A percentile compares a stretch with the other conserved stretches of the same genome.
Evolutionary conservation across 1,284 basidiomycete genomes (phyloP).

Genomic region (Kwoniella shivajii): DNA sequence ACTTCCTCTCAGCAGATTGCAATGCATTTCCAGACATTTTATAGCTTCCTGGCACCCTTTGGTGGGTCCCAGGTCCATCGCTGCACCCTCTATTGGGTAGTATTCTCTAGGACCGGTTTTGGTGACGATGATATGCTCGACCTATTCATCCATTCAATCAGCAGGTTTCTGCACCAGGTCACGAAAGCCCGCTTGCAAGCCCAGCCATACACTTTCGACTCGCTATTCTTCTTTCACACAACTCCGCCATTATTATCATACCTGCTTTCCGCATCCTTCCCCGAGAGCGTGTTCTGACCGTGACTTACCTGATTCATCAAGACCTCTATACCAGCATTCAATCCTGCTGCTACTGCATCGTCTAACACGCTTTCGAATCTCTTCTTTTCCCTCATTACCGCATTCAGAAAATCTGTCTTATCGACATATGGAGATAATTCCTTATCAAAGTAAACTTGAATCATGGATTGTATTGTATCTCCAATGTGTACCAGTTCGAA

Average conservation of each 20-base stretch:
- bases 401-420: slow-evolving; percentile 88
- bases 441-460: slow-evolving; percentile 97
- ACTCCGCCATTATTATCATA: too few relatives aligned
- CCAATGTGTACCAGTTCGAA: slow-evolving; percentile 97
- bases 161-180: slow-evolving; percentile 26
- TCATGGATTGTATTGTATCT: slow-evolving; percentile 95
- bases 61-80: slow-evolving; percentile 79
- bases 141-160: slow-evolving; percentile 58
- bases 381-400: slow-evolving; percentile 94
- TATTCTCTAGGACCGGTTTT: slow-evolving; percentile 85
- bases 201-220: too few relatives aligned
- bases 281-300: background rate
- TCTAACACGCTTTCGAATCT: slow-evolving; percentile 88
- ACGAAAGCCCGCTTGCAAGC: too few relatives aligned
- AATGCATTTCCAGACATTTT: slow-evolving; percentile 83
- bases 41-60: slow-evolving; percentile 83
- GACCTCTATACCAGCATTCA: slow-evolving; percentile 93
- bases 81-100: slow-evolving; percentile 76
- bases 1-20: slow-evolving; percentile 84
- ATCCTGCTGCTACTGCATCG: slow-evolving; percentile 85
- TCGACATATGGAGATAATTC: slow-evolving; percentile 87
- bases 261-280: background rate
- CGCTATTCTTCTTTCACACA: too few relatives aligned
- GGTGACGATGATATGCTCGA: slow-evolving; percentile 87
- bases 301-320: slow-evolving; percentile 88